These are phyloP conservation scores for Barbarea vulgaris DNA, from an alignment of 345 rosid species.

Conservation along the genomic window DNA sequence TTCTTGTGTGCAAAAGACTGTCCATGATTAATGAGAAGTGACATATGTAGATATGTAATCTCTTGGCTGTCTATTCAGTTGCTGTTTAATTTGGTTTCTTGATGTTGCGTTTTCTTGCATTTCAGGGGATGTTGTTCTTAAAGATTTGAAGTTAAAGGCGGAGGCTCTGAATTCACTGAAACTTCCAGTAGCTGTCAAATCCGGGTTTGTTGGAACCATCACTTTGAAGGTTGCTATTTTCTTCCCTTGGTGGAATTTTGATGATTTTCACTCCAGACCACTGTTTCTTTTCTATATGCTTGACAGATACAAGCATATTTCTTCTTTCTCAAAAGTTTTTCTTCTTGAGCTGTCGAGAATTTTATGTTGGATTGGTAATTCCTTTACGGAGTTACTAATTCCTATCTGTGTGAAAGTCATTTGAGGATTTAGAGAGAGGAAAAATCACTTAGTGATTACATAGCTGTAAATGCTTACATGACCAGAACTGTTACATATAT, in stretches of 20 bases:
- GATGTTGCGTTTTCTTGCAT: constrained; percentile 21
- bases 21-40: constrained; percentile 20
- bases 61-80: constrained; percentile 29
- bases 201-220: constrained; percentile 94
- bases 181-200: constrained; percentile 95
- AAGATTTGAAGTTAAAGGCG: constrained; percentile 88
- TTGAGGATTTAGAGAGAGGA: constrained; percentile 8
- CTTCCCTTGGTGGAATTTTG: constrained; percentile 12
- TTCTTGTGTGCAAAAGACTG: constrained; percentile 10
- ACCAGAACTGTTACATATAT: constrained; percentile 22
- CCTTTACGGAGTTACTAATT: constrained; percentile 6
- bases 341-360: constrained; percentile 17
- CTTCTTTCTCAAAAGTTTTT: constrained; percentile 17
- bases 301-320: constrained; percentile 3
- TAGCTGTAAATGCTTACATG: constrained; percentile 15
- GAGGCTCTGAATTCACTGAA: constrained; percentile 92
- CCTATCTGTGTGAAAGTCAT: neutral
- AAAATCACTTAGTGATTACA: constrained; percentile 9
- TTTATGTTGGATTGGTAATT: constrained; percentile 12
- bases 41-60: neutral
- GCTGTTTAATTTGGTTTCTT: constrained; percentile 12
- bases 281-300: neutral
- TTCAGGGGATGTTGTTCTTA: constrained; percentile 95
- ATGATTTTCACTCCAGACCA: constrained; percentile 7
- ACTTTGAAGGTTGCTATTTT: constrained; percentile 71